A percentile compares a stretch with the other conserved stretches of the same genome.
These are phyloP conservation scores for Flaveria floridana DNA, from an alignment of 140 eudicot genomes.

Conservation along the genomic window DNA sequence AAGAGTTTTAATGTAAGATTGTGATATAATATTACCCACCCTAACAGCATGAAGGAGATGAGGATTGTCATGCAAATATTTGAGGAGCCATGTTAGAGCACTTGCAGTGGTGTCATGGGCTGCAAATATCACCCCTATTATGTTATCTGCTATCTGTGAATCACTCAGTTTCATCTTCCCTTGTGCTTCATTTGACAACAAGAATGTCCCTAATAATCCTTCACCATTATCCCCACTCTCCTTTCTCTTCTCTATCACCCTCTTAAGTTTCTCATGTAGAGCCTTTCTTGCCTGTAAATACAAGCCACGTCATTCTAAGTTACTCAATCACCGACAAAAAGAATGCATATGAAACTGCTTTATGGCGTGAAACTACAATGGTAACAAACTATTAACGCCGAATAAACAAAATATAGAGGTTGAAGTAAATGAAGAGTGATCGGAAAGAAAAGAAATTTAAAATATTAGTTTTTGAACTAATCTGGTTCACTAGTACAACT, in stretches of 20 bases:
- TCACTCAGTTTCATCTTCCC: conserved; percentile 45
- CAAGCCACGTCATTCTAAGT: background rate
- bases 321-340: no score
- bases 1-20: background rate
- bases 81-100: conserved; percentile 83
- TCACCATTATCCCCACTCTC: conserved; percentile 47
- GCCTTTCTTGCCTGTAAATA: conserved; percentile 70
- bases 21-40: conserved; percentile 34
- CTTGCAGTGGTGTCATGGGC: conserved; percentile 97
- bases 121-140: conserved; percentile 87
- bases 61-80: conserved; percentile 63
- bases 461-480: no score
- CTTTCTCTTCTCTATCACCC: conserved; percentile 57
- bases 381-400: no score
- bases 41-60: conserved; percentile 61
- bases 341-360: background rate
- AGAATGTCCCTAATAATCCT: conserved; percentile 57
- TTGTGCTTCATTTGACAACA: conserved; percentile 32
- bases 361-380: no score
- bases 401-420: no score
- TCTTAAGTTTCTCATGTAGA: conserved; percentile 51
- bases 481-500: background rate
- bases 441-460: background rate
- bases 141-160: conserved; percentile 78
- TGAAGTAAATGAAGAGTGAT: no score